phyloP scores from a whole-genome alignment of 1,284 basidiomycete genomes.

The Ceratobasidium papillatum region DNA sequence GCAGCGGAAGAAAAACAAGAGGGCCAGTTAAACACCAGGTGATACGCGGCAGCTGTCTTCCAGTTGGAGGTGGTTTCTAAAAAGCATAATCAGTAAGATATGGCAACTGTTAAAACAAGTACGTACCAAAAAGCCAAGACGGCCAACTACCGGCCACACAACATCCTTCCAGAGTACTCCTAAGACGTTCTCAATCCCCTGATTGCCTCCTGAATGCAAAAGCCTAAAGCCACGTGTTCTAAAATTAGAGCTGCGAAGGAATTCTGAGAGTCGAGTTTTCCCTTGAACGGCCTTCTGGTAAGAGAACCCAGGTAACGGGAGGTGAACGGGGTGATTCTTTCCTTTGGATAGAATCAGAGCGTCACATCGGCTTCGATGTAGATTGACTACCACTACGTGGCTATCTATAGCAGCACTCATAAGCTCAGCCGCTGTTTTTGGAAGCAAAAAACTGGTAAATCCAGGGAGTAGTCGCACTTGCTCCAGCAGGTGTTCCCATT shows the following conservation, averaged over 20 bases:
- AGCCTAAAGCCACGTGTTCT: background rate
- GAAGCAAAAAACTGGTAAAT: background rate
- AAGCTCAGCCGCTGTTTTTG: background rate
- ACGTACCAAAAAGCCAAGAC: slow-evolving; percentile 1
- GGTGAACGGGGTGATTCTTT: background rate
- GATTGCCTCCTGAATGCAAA: background rate
- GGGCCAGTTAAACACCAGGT: slow-evolving; percentile 12
- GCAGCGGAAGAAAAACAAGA: background rate
- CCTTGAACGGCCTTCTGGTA: background rate
- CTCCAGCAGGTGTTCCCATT: background rate
- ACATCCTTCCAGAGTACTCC: background rate
- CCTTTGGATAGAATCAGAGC: background rate
- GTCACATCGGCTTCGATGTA: background rate
- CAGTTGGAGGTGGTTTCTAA: background rate
- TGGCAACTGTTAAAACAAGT: background rate
- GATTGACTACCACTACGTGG: background rate
- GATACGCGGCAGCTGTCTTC: background rate
- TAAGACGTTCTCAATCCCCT: background rate
- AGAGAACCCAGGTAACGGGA: background rate
- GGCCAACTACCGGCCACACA: background rate
- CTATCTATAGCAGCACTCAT: background rate
- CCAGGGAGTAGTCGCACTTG: background rate
- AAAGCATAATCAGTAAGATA: background rate
- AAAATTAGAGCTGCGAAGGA: background rate
- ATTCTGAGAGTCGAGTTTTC: background rate